Evolutionary conservation across 1,284 basidiomycete species (phyloP).

Genomic region (Volvariella surrecta): DNA sequence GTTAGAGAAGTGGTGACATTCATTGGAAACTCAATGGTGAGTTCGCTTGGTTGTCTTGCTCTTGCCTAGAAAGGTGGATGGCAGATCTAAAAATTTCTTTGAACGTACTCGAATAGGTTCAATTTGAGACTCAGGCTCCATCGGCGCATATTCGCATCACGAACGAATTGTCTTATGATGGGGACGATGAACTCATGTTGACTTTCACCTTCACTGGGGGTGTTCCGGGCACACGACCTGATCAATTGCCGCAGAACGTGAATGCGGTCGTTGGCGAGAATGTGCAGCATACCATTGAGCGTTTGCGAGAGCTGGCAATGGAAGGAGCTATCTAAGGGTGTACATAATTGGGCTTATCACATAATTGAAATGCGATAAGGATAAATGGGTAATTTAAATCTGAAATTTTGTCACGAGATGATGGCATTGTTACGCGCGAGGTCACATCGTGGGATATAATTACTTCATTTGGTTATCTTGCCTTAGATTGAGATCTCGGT

Average conservation of each 20-base stretch:
- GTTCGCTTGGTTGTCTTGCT: constrained; percentile 4
- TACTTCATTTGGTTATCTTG: no score
- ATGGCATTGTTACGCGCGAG: not conserved
- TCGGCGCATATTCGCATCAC: constrained; percentile 17
- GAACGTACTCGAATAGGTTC: constrained; percentile 13
- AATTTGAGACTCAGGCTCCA: constrained; percentile 20
- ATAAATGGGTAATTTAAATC: not conserved
- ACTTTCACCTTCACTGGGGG: constrained; percentile 24
- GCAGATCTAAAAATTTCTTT: not conserved
- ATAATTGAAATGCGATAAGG: constrained; percentile 1
- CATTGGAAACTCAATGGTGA: constrained; percentile 19
- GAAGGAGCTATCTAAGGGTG: constrained; percentile 7
- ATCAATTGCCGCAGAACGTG: constrained; percentile 13
- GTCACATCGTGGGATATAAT: no score
- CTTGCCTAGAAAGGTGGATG: not conserved
- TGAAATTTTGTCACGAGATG: not conserved
- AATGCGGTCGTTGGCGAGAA: constrained; percentile 17
- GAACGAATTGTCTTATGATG: constrained; percentile 22
- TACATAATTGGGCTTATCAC: not conserved
- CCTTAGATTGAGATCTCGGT: no score
- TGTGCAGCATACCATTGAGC: constrained; percentile 17
- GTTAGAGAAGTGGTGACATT: constrained; percentile 16
- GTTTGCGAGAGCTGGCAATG: constrained; percentile 19
- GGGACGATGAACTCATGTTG: constrained; percentile 17
- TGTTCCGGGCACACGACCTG: constrained; percentile 15